Conservation (phyloP, 2,329 filamentous ascomycete genomes). For the Aspergillus pseudotamarii region DNA sequence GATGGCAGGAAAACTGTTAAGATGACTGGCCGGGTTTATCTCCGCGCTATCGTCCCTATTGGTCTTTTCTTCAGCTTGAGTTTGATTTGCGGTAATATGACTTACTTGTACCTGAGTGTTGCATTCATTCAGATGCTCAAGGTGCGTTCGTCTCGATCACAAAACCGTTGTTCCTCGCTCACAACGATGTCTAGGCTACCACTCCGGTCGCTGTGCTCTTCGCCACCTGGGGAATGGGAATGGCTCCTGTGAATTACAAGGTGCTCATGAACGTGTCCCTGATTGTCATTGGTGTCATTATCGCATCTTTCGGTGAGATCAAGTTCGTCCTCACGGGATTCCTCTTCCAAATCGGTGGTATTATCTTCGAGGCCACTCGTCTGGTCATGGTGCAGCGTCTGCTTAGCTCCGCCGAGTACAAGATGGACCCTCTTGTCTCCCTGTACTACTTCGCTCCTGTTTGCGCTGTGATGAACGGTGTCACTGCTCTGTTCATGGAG, state of each 20-base stretch:
- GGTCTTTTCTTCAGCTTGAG: constrained; percentile 94
- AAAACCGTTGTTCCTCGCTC: constrained; percentile 7
- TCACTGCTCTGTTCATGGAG: constrained; percentile 72
- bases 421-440: constrained; percentile 86
- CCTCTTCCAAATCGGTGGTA: constrained; percentile 72
- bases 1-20: constrained; percentile 95
- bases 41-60: constrained; percentile 91
- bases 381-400: constrained; percentile 85
- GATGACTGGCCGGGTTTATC: constrained; percentile 93
- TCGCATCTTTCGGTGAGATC: constrained; percentile 94
- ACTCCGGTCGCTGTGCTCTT: constrained; percentile 92
- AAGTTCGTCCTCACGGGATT: constrained; percentile 73
- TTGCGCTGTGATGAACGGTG: constrained; percentile 77
- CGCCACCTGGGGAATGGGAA: constrained; percentile 83
- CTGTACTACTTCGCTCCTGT: constrained; percentile 89
- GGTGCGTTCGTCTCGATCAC: constrained; percentile 53
- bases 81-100: constrained; percentile 93
- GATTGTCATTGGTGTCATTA: constrained; percentile 92
- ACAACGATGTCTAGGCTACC: constrained; percentile 66
- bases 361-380: constrained; percentile 78
- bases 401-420: constrained; percentile 74
- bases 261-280: constrained; percentile 90
- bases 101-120: constrained; percentile 90
- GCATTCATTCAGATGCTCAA: constrained; percentile 99
- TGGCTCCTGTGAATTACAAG: constrained; percentile 80